These are phyloP conservation scores for Diophrys sp. DNA, from an alignment of 73 alveolate species.

Conservation along the genomic window DNA sequence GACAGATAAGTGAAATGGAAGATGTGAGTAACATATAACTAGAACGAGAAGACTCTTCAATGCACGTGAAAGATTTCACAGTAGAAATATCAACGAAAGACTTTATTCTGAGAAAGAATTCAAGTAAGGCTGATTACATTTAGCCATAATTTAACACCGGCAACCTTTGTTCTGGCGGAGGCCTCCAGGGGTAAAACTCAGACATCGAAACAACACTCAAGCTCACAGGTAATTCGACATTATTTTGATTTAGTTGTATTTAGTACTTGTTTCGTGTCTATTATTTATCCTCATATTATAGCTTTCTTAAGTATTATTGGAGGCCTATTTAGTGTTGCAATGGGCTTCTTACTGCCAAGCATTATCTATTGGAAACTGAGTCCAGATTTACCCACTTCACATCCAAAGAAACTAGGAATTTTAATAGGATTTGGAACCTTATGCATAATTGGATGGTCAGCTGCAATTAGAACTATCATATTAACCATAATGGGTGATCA, in stretches of 20 bases:
- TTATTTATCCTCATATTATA: conserved; percentile 31
- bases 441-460: background rate
- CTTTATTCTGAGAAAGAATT: background rate
- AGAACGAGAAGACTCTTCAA: background rate
- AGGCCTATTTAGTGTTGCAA: conserved; percentile 35
- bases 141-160: too few species aligned
- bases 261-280: conserved; percentile 28
- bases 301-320: conserved; percentile 37
- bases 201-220: too few species aligned
- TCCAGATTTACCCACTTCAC: background rate
- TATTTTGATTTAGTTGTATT: background rate
- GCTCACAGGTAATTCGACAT: too few species aligned
- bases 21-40: background rate
- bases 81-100: background rate
- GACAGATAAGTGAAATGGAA: background rate
- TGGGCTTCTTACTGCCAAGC: conserved; percentile 28
- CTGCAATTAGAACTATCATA: background rate
- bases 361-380: background rate
- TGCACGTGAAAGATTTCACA: background rate
- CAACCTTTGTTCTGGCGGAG: too few species aligned
- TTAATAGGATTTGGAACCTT: background rate
- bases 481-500: background rate
- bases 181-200: too few species aligned
- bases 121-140: too few species aligned
- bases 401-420: background rate